Evolutionary conservation across 2,329 filamentous ascomycete genomes (phyloP).

Genomic region (Fusarium torreyae): DNA sequence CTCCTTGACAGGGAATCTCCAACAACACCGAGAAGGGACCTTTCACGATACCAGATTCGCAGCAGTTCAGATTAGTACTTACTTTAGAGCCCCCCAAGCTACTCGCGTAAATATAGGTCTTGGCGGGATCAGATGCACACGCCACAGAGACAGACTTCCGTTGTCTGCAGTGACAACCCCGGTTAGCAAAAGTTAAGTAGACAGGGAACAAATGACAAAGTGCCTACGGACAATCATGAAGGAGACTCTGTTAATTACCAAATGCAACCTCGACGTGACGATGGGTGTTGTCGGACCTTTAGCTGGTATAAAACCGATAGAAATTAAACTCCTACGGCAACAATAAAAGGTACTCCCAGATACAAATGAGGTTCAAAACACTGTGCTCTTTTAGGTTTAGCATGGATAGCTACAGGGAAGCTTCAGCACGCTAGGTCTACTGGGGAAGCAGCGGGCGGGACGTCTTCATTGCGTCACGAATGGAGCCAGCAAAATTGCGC

Average conservation of each 20-base stretch:
- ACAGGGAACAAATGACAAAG: background rate
- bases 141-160: slow-evolving; percentile 11
- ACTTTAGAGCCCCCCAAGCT: background rate
- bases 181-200: background rate
- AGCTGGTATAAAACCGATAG: slow-evolving; percentile 1
- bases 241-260: background rate
- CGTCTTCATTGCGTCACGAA: slow-evolving; percentile 42
- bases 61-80: background rate
- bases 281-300: background rate
- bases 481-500: slow-evolving; percentile 32
- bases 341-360: slow-evolving; percentile 14
- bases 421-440: slow-evolving; percentile 31
- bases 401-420: slow-evolving; percentile 36
- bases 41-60: background rate
- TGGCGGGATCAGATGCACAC: slow-evolving; percentile 8
- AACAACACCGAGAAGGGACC: background rate
- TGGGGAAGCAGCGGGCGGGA: slow-evolving; percentile 29
- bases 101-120: slow-evolving; percentile 6
- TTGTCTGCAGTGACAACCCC: background rate
- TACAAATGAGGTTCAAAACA: slow-evolving; percentile 12
- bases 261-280: slow-evolving; percentile 8
- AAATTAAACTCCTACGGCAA: slow-evolving; percentile 12
- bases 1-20: background rate
- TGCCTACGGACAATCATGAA: background rate
- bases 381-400: slow-evolving; percentile 31